Evolutionary conservation across 768 basidiomycete genomes (phyloP).

Genomic region (Pleurotus pulmonarius): DNA sequence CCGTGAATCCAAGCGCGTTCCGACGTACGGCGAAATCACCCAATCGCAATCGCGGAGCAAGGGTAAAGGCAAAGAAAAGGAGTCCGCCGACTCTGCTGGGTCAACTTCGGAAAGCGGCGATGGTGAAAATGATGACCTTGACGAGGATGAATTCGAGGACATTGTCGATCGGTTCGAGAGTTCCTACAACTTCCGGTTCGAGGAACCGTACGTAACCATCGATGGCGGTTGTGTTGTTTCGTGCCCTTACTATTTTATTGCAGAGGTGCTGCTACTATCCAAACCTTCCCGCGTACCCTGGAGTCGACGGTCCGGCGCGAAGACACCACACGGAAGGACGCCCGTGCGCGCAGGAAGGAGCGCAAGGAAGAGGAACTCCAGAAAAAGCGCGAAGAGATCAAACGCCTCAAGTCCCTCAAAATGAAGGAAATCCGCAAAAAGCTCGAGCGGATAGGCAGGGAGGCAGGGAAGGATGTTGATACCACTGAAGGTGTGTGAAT

Average conservation of each 20-base stretch:
- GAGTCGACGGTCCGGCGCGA: conserved; percentile 61
- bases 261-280: conserved; percentile 64
- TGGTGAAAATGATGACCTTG: conserved; percentile 26
- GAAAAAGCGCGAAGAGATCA: conserved; percentile 77
- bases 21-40: conserved; percentile 83
- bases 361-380: conserved; percentile 76
- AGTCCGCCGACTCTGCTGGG: conserved; percentile 18
- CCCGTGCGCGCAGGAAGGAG: conserved; percentile 72
- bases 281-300: conserved; percentile 74
- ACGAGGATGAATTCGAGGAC: conserved; percentile 76
- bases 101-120: conserved; percentile 19
- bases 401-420: conserved; percentile 79
- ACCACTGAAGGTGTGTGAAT: conserved; percentile 26
- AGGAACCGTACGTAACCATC: conserved; percentile 74
- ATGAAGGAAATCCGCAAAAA: conserved; percentile 76
- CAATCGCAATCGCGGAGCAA: conserved; percentile 33
- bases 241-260: too few species aligned
- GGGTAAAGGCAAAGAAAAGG: conserved; percentile 18
- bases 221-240: not conserved
- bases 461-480: conserved; percentile 57
- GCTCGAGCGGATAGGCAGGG: conserved; percentile 66
- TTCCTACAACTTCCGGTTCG: conserved; percentile 98
- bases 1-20: conserved; percentile 63
- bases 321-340: conserved; percentile 79
- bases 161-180: conserved; percentile 89